Evolutionary conservation across 2,329 filamentous ascomycete genomes (phyloP).

Genomic region (Pseudogymnoascus sp.): DNA sequence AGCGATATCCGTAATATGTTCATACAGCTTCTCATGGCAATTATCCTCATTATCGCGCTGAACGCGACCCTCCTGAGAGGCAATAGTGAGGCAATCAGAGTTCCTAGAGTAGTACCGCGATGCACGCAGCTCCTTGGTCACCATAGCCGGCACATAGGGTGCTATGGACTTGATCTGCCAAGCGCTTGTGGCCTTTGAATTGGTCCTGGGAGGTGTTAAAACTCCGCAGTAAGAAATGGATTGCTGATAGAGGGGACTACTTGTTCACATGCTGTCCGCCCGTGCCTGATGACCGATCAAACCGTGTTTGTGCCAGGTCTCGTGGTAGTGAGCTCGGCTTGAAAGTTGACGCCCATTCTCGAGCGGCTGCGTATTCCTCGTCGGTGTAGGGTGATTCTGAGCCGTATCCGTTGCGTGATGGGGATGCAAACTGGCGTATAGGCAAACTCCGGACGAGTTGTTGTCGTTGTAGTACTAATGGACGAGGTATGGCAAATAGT

Average conservation of each 20-base stretch:
- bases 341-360: conserved; percentile 24
- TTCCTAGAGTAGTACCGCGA: conserved; percentile 24
- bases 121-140: conserved; percentile 19
- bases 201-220: conserved; percentile 20
- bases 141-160: conserved; percentile 20
- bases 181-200: conserved; percentile 25
- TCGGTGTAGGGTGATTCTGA: background rate
- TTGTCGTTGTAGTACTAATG: background rate
- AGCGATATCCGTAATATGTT: conserved; percentile 23
- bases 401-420: background rate
- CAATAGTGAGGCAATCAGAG: conserved; percentile 24
- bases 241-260: conserved; percentile 13
- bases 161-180: conserved; percentile 23
- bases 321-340: conserved; percentile 19
- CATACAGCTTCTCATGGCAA: conserved; percentile 20
- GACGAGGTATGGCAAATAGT: background rate
- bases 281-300: conserved; percentile 22
- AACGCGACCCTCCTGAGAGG: conserved; percentile 22
- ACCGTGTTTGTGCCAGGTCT: conserved; percentile 23
- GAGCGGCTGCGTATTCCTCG: conserved; percentile 17
- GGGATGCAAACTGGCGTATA: background rate
- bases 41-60: conserved; percentile 23
- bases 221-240: background rate
- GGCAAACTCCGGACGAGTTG: background rate
- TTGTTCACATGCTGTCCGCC: conserved; percentile 31